Evolutionary conservation across 2,329 filamentous ascomycete species (phyloP).

Genomic region (Leptographium wingfieldii): DNA sequence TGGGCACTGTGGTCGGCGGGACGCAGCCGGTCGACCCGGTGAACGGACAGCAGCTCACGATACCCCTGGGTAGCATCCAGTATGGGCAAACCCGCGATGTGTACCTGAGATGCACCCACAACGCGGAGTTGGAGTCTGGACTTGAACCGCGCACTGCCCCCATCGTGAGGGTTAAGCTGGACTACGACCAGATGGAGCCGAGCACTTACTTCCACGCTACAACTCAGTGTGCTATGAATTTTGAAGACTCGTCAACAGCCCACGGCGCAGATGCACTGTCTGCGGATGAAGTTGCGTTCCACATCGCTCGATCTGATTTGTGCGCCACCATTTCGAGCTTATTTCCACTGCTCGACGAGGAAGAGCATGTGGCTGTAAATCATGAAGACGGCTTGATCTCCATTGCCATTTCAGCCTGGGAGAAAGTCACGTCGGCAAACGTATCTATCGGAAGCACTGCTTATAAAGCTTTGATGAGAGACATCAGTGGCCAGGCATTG

Average conservation of each 20-base stretch:
- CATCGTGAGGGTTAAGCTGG: slow-evolving; percentile 21
- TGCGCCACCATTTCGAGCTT: slow-evolving; percentile 36
- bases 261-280: slow-evolving; percentile 14
- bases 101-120: slow-evolving; percentile 26
- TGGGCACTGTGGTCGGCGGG: slow-evolving; percentile 26
- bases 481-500: slow-evolving; percentile 39
- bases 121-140: neutral
- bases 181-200: slow-evolving; percentile 19
- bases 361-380: slow-evolving; percentile 21
- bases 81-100: slow-evolving; percentile 50
- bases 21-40: slow-evolving; percentile 12
- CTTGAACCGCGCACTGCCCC: neutral
- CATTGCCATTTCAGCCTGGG: slow-evolving; percentile 4
- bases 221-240: neutral
- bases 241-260: neutral
- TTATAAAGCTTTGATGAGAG: slow-evolving; percentile 35
- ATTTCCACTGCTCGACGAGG: slow-evolving; percentile 25
- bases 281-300: slow-evolving; percentile 31
- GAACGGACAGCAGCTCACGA: slow-evolving; percentile 17
- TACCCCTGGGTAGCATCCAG: slow-evolving; percentile 39
- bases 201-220: neutral
- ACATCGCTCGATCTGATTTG: slow-evolving; percentile 36
- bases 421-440: neutral
- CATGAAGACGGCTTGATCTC: neutral
- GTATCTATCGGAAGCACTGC: slow-evolving; percentile 17